phyloP scores from a whole-genome alignment of 345 rosid species.

The Eucalyptus virginea region DNA sequence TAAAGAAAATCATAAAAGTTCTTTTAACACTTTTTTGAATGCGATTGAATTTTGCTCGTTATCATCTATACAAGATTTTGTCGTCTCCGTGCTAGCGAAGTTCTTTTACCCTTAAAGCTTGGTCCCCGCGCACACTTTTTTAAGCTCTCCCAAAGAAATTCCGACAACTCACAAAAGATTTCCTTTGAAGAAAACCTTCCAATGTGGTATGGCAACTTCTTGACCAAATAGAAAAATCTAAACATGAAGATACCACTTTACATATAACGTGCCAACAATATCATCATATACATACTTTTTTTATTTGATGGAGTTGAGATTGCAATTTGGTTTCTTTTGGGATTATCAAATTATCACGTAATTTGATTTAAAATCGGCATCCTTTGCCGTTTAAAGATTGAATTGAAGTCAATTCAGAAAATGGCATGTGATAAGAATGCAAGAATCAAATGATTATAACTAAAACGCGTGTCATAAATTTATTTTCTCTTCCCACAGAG shows the following conservation, averaged over 20 bases:
- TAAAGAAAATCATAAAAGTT: not conserved
- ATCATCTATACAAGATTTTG: not conserved
- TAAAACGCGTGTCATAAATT: not conserved
- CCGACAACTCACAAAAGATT: not conserved
- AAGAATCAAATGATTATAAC: not conserved
- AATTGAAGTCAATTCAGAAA: not conserved
- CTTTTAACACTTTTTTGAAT: not conserved
- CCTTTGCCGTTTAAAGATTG: not conserved
- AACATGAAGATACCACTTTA: not conserved
- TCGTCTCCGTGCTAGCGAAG: not conserved
- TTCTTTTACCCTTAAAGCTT: not conserved
- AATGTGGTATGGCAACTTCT: not conserved
- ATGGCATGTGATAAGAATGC: not conserved
- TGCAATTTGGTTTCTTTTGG: not conserved
- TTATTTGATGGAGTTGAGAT: not conserved
- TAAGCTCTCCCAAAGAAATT: not conserved
- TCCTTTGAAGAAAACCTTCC: not conserved
- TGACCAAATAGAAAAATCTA: not conserved
- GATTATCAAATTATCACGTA: not conserved
- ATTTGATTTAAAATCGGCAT: not conserved
- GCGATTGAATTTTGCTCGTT: not conserved
- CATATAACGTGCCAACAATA: not conserved
- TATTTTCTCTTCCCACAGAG: not conserved
- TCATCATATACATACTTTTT: not conserved
- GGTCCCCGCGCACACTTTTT: not conserved